These are phyloP conservation scores for Blastobotrys proliferans DNA, from an alignment of 1,139 yeast species.

Conservation along the genomic window DNA sequence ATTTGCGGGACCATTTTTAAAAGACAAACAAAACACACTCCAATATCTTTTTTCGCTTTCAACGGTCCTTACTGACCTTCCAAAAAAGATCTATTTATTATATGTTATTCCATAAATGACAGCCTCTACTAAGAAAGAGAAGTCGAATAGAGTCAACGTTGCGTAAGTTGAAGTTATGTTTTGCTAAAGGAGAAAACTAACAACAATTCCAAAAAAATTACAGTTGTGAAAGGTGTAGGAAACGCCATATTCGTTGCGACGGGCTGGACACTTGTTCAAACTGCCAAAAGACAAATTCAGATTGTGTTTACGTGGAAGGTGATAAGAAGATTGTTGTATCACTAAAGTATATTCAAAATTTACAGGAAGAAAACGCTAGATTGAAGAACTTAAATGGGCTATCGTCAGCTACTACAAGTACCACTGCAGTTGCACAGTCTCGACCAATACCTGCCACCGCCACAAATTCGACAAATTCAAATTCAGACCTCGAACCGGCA, in stretches of 20 bases:
- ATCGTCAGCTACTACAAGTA: no score
- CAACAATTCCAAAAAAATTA: background rate
- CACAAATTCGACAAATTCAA: background rate
- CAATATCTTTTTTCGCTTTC: background rate
- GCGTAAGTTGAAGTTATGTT: slow-evolving; percentile 10
- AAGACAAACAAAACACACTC: no score
- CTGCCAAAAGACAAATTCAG: slow-evolving; percentile 54
- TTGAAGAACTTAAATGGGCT: slow-evolving; percentile 9
- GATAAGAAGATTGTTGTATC: slow-evolving; percentile 76
- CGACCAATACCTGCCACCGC: background rate
- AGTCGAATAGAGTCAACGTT: slow-evolving; percentile 12
- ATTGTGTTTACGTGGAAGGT: slow-evolving; percentile 74
- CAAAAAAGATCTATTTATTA: no score
- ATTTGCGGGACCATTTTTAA: no score
- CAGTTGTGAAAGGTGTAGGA: slow-evolving; percentile 63
- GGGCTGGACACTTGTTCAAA: slow-evolving; percentile 75
- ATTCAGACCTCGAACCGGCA: background rate
- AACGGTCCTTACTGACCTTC: background rate
- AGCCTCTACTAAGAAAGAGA: no score
- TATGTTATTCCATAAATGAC: no score
- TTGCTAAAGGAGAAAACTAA: background rate
- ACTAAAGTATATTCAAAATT: slow-evolving; percentile 61
- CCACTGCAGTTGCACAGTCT: no score
- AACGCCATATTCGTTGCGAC: slow-evolving; percentile 74
- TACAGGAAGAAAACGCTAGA: slow-evolving; percentile 53